Evolutionary conservation across 352 stramenopile species (phyloP).

Genomic region (Phytophthora meadii): DNA sequence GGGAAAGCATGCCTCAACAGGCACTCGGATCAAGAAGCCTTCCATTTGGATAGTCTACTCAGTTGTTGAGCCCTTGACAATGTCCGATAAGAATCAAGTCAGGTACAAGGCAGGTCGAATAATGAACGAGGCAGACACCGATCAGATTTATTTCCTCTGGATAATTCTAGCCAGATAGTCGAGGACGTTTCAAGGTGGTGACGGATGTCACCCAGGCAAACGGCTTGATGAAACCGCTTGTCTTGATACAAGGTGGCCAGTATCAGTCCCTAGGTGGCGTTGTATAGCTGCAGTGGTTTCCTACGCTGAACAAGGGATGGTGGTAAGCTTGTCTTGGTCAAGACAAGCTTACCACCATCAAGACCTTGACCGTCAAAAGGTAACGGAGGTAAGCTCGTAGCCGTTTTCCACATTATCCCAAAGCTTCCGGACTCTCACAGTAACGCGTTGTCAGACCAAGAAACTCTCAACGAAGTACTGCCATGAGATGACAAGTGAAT

Average conservation of each 20-base stretch:
- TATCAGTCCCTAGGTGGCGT: too few relatives aligned
- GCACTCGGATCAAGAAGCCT: constrained; percentile 75
- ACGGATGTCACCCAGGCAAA: constrained; percentile 16
- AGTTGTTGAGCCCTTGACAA: not conserved
- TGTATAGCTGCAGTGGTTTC: not conserved
- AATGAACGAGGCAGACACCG: constrained; percentile 24
- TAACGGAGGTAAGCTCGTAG: too few relatives aligned
- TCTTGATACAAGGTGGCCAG: not conserved
- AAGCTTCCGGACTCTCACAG: too few relatives aligned
- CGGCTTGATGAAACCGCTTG: not conserved
- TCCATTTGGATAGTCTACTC: constrained; percentile 47
- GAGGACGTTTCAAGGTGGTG: constrained; percentile 26
- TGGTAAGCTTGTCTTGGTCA: too few relatives aligned
- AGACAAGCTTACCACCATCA: too few relatives aligned
- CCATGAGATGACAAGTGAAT: too few relatives aligned
- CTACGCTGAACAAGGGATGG: too few relatives aligned
- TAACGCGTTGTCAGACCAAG: not conserved
- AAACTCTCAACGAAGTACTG: not conserved
- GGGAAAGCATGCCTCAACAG: constrained; percentile 37
- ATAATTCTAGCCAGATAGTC: constrained; percentile 26
- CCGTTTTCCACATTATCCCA: not conserved
- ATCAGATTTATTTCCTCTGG: constrained; percentile 20
- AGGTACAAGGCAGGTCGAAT: constrained; percentile 7
- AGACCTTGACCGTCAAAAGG: too few relatives aligned
- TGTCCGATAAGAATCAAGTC: constrained; percentile 13